Evolutionary conservation across 2,329 filamentous ascomycete genomes (phyloP), one percentile per base, ranked within the genome.

Genomic region (Penicillium sp.): DNA sequence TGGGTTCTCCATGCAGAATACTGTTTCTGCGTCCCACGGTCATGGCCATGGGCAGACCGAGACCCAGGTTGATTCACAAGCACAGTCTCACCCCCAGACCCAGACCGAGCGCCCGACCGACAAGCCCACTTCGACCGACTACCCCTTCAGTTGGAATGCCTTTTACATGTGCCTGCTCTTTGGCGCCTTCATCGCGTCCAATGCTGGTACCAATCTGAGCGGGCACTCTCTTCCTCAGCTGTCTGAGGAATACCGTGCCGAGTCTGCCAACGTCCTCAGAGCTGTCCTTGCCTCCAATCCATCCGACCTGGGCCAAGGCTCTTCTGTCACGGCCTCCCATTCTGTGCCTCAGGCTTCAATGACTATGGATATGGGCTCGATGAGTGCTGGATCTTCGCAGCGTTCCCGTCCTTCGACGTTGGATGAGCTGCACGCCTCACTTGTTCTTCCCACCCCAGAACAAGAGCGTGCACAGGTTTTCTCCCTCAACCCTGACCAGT

Each of bases 111-210:
- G 53, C 40, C 49, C 52, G 39, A 45, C 57, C 39, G 66, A 68
- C 40, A 72, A 68, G 53, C 57, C 64, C 38, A 68, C 75, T 46
- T 76, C 78, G 74, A 76, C 84, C 52, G 84, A 88, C 58, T 87
- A 90, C 61, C 88, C 89, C 44, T 73, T 74, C 62, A 74, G 72
- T 63, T 75, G 72, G 72, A 74, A 75, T 82, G 88, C 62, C 73
- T 97, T 61, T 78, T 97, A 68, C 85, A 95, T 96, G 89, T 86
- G 96, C 59, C 86, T 98, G 65, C 85, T 98, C 46, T 90, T 95
- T 56, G 93, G 93, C 65, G 93, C 93, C 45, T 95, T 96, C 66
- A 90, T 97, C 60, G 86, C 93, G 53, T 96, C 91, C 29, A 94
- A 90, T 72, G 83, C 83, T 58, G 81, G 83, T 39, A 77, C 84